Percentiles rank a stretch among this genome's conserved stretches.
Conservation (phyloP, 176 grass and related monocot genomes). For the Sorghum bicolor region DNA sequence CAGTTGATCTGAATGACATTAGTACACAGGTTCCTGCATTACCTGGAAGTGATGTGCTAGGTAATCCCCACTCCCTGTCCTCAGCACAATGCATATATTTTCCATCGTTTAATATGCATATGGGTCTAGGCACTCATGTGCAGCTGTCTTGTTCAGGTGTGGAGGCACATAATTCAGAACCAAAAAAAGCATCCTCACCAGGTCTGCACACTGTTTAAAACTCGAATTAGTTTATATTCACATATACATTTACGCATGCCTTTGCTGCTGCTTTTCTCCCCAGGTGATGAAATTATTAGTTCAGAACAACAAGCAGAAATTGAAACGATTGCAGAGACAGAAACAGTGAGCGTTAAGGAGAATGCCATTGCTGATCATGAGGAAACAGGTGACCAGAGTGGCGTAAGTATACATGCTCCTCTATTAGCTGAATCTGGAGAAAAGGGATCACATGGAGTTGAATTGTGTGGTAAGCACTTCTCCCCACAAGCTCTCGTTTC, state of each 20-base stretch:
- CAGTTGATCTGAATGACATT: neutral
- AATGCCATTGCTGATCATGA: neutral
- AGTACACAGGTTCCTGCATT: slow-evolving; percentile 12
- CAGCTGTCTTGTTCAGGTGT: neutral
- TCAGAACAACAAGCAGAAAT: slow-evolving; percentile 17
- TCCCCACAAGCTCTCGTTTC: neutral
- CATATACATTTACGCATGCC: neutral
- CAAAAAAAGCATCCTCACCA: neutral
- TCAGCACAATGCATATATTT: neutral
- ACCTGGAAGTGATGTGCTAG: slow-evolving; percentile 29
- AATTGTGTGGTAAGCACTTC: neutral
- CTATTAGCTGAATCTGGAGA: slow-evolving; percentile 12
- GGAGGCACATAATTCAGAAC: neutral
- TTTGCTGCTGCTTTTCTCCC: neutral
- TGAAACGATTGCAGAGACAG: neutral
- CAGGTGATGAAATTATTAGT: neutral
- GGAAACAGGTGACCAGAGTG: neutral
- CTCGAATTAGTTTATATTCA: neutral
- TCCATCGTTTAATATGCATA: neutral
- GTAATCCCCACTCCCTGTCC: neutral
- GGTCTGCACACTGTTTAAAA: neutral
- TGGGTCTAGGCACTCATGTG: neutral
- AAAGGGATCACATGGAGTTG: slow-evolving; percentile 12
- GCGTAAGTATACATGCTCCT: neutral
- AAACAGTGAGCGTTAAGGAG: neutral